Evolutionary conservation across 208 protist species (phyloP).

Genomic region (Trypanosoma brucei): DNA sequence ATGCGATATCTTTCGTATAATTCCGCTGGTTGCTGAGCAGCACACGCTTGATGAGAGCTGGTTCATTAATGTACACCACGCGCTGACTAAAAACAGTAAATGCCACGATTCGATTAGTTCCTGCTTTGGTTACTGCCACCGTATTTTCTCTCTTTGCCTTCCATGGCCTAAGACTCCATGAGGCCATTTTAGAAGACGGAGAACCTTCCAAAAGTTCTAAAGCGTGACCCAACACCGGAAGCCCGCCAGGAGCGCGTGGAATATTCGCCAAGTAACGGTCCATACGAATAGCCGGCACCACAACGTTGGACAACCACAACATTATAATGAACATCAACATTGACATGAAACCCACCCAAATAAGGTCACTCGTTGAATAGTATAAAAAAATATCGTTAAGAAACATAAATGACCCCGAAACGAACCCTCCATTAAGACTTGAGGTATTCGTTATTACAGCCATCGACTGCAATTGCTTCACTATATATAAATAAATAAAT

Average conservation of each 20-base stretch:
- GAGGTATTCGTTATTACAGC: too few relatives aligned
- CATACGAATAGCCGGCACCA: slow-evolving; percentile 57
- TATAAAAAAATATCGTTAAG: too few relatives aligned
- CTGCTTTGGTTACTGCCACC: slow-evolving; percentile 4
- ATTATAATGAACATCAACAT: slow-evolving; percentile 30
- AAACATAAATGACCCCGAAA: too few relatives aligned
- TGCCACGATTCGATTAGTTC: slow-evolving; percentile 45
- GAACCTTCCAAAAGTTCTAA: slow-evolving; percentile 56
- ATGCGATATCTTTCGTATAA: slow-evolving; percentile 79
- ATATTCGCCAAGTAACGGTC: slow-evolving; percentile 63
- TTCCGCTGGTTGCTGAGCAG: slow-evolving; percentile 81
- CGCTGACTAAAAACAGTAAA: slow-evolving; percentile 78
- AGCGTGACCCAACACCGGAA: slow-evolving; percentile 77
- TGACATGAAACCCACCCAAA: slow-evolving; percentile 6
- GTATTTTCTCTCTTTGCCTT: slow-evolving; percentile 10
- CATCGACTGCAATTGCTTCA: too few relatives aligned
- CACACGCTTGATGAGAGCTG: slow-evolving; percentile 72
- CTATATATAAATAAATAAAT: neutral
- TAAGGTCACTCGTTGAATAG: neutral
- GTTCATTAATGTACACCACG: slow-evolving; percentile 83
- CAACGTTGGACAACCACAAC: slow-evolving; percentile 40
- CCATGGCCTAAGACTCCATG: slow-evolving; percentile 68
- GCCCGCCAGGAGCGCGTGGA: slow-evolving; percentile 48
- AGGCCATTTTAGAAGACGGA: slow-evolving; percentile 75
- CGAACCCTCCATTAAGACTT: too few relatives aligned